Evolutionary conservation across 1,284 basidiomycete species (phyloP), one percentile per base, ranked within the genome.

Genomic region (Apiotrichum akiyoshidainum): DNA sequence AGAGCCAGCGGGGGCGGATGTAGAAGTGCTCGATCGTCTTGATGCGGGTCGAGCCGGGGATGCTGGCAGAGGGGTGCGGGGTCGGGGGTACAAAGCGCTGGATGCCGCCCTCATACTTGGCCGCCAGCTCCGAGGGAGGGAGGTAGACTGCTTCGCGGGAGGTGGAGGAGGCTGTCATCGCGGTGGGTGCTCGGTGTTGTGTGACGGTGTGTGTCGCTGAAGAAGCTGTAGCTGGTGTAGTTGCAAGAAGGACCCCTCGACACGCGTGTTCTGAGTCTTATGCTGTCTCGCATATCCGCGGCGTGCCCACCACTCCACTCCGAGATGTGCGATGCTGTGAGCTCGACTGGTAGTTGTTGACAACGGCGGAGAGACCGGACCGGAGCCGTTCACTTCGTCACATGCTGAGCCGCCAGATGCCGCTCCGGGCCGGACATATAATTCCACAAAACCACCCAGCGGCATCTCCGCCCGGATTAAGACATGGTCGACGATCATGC

Each of bases 1-100:
- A 88, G 14, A 90, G 79, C 88, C 88, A 89, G 60, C 87, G 81
- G 0, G 87, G 87, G 31, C 85, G 85, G 17, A 89, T 79, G 59
- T 87, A 84, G 74, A 90, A 90, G 52, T 69, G 71, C 61, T 81
- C 80, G 54, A 81, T 73, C 45, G 56, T 68, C 61, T 70, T 71
- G 64, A 74, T 75, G 51, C 65, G 56, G 8, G 54, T 64, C 26
- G 68, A 65, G 19, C 65, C 60, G n/a, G 63, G 59, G 6, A 59
- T 53, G 26, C 64, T 60, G 3, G 63, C 57, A 33, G 67, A 65
- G 0, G 72, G 58, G 55, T 73, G 65, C 6, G 71, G 67, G 14
- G 52, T 59, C 40, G 61, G 58, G 5, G 65, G 64, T 11, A 50
- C 34, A 31, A 64, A 64, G 34, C 61, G 58, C 52, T 71, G 71